Conservation (phyloP, 202 grass and related monocot genomes). For the Setaria italica region DNA sequence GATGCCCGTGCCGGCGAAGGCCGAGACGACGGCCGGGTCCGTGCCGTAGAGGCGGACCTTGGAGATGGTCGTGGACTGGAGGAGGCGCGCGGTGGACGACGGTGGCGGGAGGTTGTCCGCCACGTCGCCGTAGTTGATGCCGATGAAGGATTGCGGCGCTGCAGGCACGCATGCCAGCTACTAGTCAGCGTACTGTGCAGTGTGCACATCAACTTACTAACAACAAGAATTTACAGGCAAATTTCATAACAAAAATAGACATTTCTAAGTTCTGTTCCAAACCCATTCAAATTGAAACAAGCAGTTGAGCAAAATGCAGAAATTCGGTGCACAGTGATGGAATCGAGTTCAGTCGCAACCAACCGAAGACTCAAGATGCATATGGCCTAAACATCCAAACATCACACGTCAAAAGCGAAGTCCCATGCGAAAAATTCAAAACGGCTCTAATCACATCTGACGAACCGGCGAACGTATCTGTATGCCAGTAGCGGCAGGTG, state of each 20-base stretch:
- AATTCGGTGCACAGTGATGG: neutral
- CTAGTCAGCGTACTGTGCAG: neutral
- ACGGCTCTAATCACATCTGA: neutral
- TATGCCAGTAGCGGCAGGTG: neutral
- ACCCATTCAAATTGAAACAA: neutral
- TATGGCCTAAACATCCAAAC: neutral
- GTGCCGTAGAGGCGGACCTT: slow-evolving; percentile 85
- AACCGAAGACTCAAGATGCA: neutral
- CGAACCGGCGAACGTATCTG: neutral
- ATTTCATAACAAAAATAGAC: neutral
- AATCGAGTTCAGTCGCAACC: neutral
- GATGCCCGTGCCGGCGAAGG: slow-evolving; percentile 67
- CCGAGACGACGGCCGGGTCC: slow-evolving; percentile 57
- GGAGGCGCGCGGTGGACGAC: slow-evolving; percentile 57
- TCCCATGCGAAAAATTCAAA: neutral
- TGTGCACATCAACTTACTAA: neutral
- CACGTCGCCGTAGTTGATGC: slow-evolving; percentile 90
- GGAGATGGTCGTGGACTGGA: slow-evolving; percentile 72
- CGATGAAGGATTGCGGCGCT: slow-evolving; percentile 78
- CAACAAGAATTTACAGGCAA: neutral
- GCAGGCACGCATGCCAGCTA: neutral
- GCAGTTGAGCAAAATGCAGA: neutral
- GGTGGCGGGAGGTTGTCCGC: slow-evolving; percentile 91
- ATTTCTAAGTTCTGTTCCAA: neutral
- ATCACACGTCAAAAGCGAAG: neutral